Conservation (phyloP, 768 basidiomycete species). For the Candolleomyces eurysporus region DNA sequence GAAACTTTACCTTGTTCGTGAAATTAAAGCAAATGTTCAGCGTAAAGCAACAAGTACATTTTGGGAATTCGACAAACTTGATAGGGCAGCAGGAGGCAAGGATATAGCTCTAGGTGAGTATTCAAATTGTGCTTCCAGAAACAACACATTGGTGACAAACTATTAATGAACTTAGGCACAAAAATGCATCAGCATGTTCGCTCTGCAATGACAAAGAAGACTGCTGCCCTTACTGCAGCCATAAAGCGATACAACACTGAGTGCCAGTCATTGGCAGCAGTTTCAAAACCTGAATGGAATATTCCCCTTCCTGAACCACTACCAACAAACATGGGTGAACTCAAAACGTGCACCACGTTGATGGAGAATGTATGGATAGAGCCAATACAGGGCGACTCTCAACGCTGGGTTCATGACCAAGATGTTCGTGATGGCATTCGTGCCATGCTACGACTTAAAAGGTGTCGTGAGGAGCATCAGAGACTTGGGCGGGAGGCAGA, state of each 20-base stretch:
- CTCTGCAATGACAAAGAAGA: slow-evolving; percentile 27
- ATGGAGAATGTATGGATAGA: slow-evolving; percentile 37
- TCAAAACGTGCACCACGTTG: slow-evolving; percentile 22
- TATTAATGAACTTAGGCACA: slow-evolving; percentile 16
- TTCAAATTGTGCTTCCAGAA: not conserved
- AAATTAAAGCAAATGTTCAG: slow-evolving; percentile 38
- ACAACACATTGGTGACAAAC: not conserved
- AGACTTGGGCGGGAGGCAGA: not conserved
- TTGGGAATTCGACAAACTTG: slow-evolving; percentile 35
- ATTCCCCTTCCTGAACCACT: slow-evolving; percentile 33
- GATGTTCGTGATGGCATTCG: not conserved
- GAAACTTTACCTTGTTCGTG: slow-evolving; percentile 29
- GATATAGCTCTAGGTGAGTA: slow-evolving; percentile 30
- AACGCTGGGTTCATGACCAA: not conserved
- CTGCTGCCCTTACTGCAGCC: slow-evolving; percentile 24
- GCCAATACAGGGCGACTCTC: not conserved
- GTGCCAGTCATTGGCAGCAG: slow-evolving; percentile 20
- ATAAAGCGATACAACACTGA: slow-evolving; percentile 21
- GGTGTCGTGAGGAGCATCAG: not conserved
- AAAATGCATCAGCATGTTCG: slow-evolving; percentile 23
- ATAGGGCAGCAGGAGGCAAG: slow-evolving; percentile 28
- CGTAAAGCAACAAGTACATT: slow-evolving; percentile 32
- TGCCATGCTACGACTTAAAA: not conserved
- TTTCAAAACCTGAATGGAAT: slow-evolving; percentile 16
- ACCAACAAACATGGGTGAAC: slow-evolving; percentile 23